A percentile compares a stretch with the other conserved stretches of the same genome.
Evolutionary conservation across 495 filamentous ascomycete species (phyloP).

Genomic region (Neurospora sp.): DNA sequence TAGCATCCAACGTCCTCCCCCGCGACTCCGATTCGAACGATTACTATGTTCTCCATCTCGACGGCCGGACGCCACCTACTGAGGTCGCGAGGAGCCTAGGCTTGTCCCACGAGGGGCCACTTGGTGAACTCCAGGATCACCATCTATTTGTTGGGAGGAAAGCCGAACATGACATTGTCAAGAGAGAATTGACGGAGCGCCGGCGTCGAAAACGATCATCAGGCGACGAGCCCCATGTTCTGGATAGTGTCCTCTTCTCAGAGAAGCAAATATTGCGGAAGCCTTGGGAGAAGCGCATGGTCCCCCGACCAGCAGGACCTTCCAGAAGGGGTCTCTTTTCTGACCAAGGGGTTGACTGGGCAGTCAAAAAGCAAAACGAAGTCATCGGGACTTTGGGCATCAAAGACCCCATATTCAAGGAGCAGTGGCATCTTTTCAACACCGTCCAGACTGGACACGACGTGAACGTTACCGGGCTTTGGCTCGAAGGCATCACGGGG

Average conservation of each 20-base stretch:
- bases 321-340: constrained; percentile 1
- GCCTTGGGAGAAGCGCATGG: constrained; percentile 65
- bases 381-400: constrained; percentile 60
- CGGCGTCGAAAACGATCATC: constrained; percentile 50
- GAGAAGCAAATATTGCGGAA: constrained; percentile 70
- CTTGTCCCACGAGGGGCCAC: constrained; percentile 68
- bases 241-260: constrained; percentile 67
- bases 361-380: constrained; percentile 46
- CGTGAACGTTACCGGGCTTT: constrained; percentile 86
- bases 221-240: constrained; percentile 34
- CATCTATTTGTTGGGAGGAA: constrained; percentile 71
- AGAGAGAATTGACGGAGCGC: constrained; percentile 45
- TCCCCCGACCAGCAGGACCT: constrained; percentile 22
- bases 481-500: constrained; percentile 87
- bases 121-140: constrained; percentile 74
- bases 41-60: constrained; percentile 84
- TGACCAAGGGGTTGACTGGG: constrained; percentile 29
- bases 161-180: constrained; percentile 52
- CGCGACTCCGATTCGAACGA: constrained; percentile 62
- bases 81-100: constrained; percentile 66
- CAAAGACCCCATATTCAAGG: constrained; percentile 76
- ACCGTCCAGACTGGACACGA: constrained; percentile 73
- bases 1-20: constrained; percentile 25
- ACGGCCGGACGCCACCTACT: constrained; percentile 50
- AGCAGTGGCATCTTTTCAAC: constrained; percentile 96